Base-by-base conservation (phyloP, 208 protist genomes). In the Leishmania tarentolae region DNA sequence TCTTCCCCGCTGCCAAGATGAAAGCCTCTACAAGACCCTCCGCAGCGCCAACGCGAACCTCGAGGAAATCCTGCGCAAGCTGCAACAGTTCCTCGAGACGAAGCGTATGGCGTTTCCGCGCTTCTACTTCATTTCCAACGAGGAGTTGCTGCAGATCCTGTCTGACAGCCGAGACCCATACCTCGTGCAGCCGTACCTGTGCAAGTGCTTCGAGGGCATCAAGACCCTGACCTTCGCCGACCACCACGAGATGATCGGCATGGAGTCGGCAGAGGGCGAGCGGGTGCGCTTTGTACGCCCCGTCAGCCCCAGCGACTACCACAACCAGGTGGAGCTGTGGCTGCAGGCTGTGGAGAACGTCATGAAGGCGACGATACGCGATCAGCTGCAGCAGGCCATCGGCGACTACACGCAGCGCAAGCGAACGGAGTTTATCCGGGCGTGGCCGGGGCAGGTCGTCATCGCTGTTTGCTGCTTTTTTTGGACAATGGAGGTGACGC, bases 61-160 rank as follows among this genome's bases (percentile, higher is more conserved):
- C 7, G 98, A 99, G 50, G 86, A 95, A 44, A 98, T 99, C 70
- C 94, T 99, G 68, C 97, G 98, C 76, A 98, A 98, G 79, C 92
- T 99, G 75, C 98, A 99, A 80, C 94, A 99, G 90, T 99, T 99
- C 86, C 91, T 99, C 1, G 98, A 99, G 85, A 98, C 98, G 56
- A 99, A 99, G 92, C 92, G 99, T 35, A 97, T 98, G 90, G 91
- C 91, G 44, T 99, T 99, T 85, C 97, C 98, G 13, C 92, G 98
- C 75, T 99, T 99, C 90, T 99, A 99, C 86, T 99, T 99, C 84
- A 97, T 99, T 70, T 98, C 97, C 21, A 98, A 98, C 84, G 96
- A 99, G 86, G 96, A 98, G 87, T 86, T 99, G 73, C 86, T 99
- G 50, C 95, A 99, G 87, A 99, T 99, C 79, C 87, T 99, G 46